Evolutionary conservation across 805 yeast species (phyloP), one percentile per base, ranked within the genome.

Genomic region (Kluyveromyces nonfermentans): DNA sequence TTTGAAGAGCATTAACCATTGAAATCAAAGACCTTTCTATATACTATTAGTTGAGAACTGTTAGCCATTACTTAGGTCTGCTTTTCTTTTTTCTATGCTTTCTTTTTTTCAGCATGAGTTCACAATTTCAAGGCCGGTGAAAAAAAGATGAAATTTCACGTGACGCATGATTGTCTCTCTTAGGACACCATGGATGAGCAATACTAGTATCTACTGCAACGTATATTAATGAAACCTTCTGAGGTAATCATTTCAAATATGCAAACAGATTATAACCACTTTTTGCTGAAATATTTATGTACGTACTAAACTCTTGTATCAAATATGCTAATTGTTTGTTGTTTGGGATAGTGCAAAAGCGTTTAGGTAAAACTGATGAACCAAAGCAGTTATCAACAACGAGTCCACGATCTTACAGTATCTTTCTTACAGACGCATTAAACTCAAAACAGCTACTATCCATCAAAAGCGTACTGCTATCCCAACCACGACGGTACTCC

Each of bases 401-500:
- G n/a, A n/a, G n/a, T n/a, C n/a, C n/a, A n/a, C n/a, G n/a, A n/a
- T n/a, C n/a, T n/a, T n/a, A n/a, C n/a, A n/a, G n/a, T n/a, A n/a
- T n/a, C n/a, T n/a, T n/a, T n/a, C n/a, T n/a, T n/a, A n/a, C n/a
- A n/a, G n/a, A n/a, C n/a, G n/a, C n/a, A n/a, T n/a, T n/a, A n/a
- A n/a, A n/a, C n/a, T n/a, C n/a, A n/a, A n/a, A n/a, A n/a, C n/a
- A n/a, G n/a, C n/a, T n/a, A n/a, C n/a, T n/a, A n/a, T n/a, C n/a
- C n/a, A n/a, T n/a, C n/a, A n/a, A n/a, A n/a, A n/a, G n/a, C n/a
- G n/a, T n/a, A n/a, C n/a, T n/a, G n/a, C 33, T 36, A 48, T 25
- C 40, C 46, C 17, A 47, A 43, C 54, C 54, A 51, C 7, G 46
- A 41, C 17, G 54, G 54, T 28, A 51, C 46, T 15, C 46, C 46